Evolutionary conservation across 2,329 filamentous ascomycete species (phyloP).

Genomic region (Coniochaeta prunicola): DNA sequence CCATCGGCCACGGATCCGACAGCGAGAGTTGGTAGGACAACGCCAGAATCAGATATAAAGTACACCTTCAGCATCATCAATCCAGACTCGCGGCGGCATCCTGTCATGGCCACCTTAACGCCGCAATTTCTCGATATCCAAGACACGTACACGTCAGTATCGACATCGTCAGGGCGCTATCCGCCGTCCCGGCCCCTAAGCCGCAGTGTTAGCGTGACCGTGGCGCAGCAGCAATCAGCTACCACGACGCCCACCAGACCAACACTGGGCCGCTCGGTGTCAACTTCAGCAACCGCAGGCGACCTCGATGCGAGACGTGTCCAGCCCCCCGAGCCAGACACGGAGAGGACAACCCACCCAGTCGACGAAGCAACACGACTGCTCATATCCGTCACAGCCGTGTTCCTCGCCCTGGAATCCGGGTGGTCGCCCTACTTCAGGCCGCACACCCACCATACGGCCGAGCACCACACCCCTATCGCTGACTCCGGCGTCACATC

Average conservation of each 20-base stretch:
- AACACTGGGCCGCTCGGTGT: not conserved
- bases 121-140: slow-evolving; percentile 59
- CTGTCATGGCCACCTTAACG: slow-evolving; percentile 64
- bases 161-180: slow-evolving; percentile 38
- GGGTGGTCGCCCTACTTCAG: slow-evolving; percentile 24
- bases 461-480: not conserved
- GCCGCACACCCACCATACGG: slow-evolving; percentile 3
- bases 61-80: slow-evolving; percentile 76
- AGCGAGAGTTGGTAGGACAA: slow-evolving; percentile 10
- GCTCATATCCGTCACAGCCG: slow-evolving; percentile 43
- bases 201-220: slow-evolving; percentile 6
- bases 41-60: slow-evolving; percentile 13
- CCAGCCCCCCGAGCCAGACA: slow-evolving; percentile 4
- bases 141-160: slow-evolving; percentile 57
- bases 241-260: slow-evolving; percentile 9
- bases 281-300: slow-evolving; percentile 8
- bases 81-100: slow-evolving; percentile 60
- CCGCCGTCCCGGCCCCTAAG: slow-evolving; percentile 33
- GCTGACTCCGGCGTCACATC: not conserved
- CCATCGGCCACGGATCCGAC: slow-evolving; percentile 15
- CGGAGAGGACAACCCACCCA: slow-evolving; percentile 24
- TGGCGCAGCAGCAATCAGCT: not conserved
- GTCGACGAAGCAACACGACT: slow-evolving; percentile 36
- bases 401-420: slow-evolving; percentile 43
- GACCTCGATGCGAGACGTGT: slow-evolving; percentile 15